Percentiles rank a stretch among this genome's conserved stretches.
These are phyloP conservation scores for Cyclaneusma minus DNA, from an alignment of 2,329 filamentous ascomycete species.

Conservation along the genomic window DNA sequence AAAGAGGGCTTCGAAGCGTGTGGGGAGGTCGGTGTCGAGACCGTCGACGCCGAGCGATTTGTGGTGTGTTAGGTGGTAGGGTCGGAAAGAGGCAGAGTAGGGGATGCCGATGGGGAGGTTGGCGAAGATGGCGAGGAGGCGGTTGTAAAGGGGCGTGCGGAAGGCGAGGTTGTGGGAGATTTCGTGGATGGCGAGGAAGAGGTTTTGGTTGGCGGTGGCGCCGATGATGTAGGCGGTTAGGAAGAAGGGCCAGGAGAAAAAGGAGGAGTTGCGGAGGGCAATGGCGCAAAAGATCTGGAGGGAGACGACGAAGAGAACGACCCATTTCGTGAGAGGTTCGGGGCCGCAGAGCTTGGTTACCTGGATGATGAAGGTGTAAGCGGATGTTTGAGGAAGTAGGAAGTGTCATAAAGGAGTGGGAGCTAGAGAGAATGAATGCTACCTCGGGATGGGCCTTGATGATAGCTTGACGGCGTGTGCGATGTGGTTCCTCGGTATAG, in stretches of 20 bases:
- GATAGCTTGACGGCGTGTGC: constrained; percentile 78
- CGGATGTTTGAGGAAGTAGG: neutral
- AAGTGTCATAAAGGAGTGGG: constrained; percentile 2
- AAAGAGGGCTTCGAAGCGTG: constrained; percentile 77
- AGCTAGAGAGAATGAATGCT: constrained; percentile 11
- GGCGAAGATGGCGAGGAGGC: constrained; percentile 78
- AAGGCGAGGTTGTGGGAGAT: constrained; percentile 97
- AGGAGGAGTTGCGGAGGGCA: constrained; percentile 57
- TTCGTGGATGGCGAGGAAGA: constrained; percentile 97
- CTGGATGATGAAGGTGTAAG: constrained; percentile 25
- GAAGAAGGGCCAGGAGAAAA: constrained; percentile 77
- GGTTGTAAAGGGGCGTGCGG: constrained; percentile 62
- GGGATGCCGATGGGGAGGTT: constrained; percentile 93
- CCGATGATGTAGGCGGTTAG: constrained; percentile 80
- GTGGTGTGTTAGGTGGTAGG: constrained; percentile 97
- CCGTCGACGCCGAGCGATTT: constrained; percentile 96
- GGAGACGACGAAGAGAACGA: constrained; percentile 69
- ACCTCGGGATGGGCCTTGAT: constrained; percentile 98
- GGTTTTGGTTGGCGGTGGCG: constrained; percentile 93
- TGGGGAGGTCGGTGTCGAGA: constrained; percentile 90
- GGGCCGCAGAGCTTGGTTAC: constrained; percentile 94
- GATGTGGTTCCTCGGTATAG: constrained; percentile 94
- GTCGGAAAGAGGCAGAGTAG: constrained; percentile 92
- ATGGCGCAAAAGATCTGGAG: constrained; percentile 70
- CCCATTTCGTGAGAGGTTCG: constrained; percentile 88